A percentile compares a stretch with the other conserved stretches of the same genome.
These are phyloP conservation scores for Tetrahymena thermophila DNA, from an alignment of 73 alveolate genomes.

Conservation along the genomic window DNA sequence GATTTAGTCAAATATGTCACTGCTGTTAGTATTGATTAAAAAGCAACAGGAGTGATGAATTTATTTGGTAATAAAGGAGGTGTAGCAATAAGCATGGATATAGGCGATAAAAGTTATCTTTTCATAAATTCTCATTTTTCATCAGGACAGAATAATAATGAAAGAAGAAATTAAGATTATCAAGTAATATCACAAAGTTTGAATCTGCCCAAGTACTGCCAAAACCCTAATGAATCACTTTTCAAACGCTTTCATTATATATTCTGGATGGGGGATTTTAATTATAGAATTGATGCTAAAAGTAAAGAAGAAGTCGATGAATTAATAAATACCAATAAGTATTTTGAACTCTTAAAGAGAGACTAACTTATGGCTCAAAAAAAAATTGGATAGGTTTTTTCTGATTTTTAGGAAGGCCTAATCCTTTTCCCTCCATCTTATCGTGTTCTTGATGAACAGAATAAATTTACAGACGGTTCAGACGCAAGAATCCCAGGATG, in stretches of 20 bases:
- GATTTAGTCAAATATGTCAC: slow-evolving; percentile 51
- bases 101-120: slow-evolving; percentile 57
- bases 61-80: slow-evolving; percentile 93
- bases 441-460: slow-evolving; percentile 54
- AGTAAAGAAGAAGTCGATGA: slow-evolving; percentile 25
- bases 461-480: slow-evolving; percentile 53
- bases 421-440: slow-evolving; percentile 90
- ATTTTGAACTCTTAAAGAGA: slow-evolving; percentile 33
- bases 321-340: slow-evolving; percentile 29
- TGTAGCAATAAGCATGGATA: slow-evolving; percentile 68
- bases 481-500: slow-evolving; percentile 85
- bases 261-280: slow-evolving; percentile 90
- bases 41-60: slow-evolving; percentile 79
- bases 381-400: slow-evolving; percentile 25
- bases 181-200: background rate
- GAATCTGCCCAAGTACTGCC: background rate
- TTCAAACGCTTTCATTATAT: slow-evolving; percentile 60
- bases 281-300: slow-evolving; percentile 70
- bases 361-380: slow-evolving; percentile 32
- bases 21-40: slow-evolving; percentile 54
- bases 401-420: slow-evolving; percentile 79
- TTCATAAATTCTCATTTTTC: slow-evolving; percentile 84
- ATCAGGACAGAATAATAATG: slow-evolving; percentile 66
- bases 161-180: slow-evolving; percentile 12
- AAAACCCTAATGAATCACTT: slow-evolving; percentile 8